Percentiles rank a stretch among this genome's conserved stretches.
Evolutionary conservation across 2,329 filamentous ascomycete genomes (phyloP).

Genomic region (Stagonosporopsis cucurbitacearum): DNA sequence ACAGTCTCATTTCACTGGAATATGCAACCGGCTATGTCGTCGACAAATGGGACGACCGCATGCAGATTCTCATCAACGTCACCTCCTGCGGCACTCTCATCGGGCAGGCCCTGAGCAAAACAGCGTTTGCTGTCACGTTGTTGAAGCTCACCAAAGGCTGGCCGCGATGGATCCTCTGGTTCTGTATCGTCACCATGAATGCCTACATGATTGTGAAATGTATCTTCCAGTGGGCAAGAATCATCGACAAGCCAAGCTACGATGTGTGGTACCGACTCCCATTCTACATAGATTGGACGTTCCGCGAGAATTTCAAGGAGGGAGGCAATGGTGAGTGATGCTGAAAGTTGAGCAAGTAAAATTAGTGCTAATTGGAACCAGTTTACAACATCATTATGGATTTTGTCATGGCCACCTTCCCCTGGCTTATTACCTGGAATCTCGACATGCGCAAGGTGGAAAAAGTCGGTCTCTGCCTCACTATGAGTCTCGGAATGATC

Average conservation of each 20-base stretch:
- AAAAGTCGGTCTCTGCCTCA: constrained; percentile 58
- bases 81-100: constrained; percentile 50
- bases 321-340: constrained; percentile 56
- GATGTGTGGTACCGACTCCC: constrained; percentile 58
- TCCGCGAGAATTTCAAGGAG: constrained; percentile 56
- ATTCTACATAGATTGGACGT: constrained; percentile 52
- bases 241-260: constrained; percentile 54
- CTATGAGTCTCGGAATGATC: constrained; percentile 60
- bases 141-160: constrained; percentile 55
- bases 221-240: constrained; percentile 58
- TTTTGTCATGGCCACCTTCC: constrained; percentile 58
- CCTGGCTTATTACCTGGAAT: constrained; percentile 58
- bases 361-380: constrained; percentile 30
- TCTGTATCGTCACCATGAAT: constrained; percentile 59
- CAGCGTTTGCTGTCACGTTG: constrained; percentile 50
- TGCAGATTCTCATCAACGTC: constrained; percentile 61
- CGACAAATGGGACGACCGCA: constrained; percentile 58
- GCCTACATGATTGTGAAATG: constrained; percentile 57
- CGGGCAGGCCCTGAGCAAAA: constrained; percentile 48
- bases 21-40: constrained; percentile 59
- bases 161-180: constrained; percentile 56
- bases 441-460: constrained; percentile 58
- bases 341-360: no score
- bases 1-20: constrained; percentile 55
- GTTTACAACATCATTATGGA: constrained; percentile 64